Base-by-base conservation (phyloP, 2,329 filamentous ascomycete species). In the Calonectria fujianensis region DNA sequence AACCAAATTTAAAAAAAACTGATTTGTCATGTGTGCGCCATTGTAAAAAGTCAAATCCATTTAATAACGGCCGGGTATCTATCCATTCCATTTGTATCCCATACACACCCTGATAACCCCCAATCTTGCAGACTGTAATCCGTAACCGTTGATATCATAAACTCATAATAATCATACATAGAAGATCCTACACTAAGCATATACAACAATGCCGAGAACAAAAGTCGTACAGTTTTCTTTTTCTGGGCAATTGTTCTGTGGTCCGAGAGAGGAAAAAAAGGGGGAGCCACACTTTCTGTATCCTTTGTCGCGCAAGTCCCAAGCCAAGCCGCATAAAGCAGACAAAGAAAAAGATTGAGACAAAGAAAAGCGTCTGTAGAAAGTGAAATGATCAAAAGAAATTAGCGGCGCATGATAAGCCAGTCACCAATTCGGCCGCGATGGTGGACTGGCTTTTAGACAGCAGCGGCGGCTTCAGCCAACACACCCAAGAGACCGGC, bases 401-500 rank as follows among this genome's bases (percentile, higher is more conserved):
- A 45, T 45, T 45, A 45, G 31, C 11, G 61, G 6, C 37, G 45
- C 11, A 50, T 39, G 72, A 37, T 61, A 70, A 75, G 29, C 66
- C 65, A 29, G 74, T 51, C 65, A 70, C 45, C 66, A 50, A 61
- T 18, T 18, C 32, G 39, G 27, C 29, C 20, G 45, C 45, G 4
- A 48, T n/a, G 41, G 45, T 48, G 45, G 45, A 24, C n/a, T 27
- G 9, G 14, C 6, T 31, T 45, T 45, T 73, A 83, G 37, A 84
- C 77, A 8, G 77, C 82, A 13, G 81, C 82, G 6, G 90, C 90
- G 32, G 91, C 91, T 80, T 93, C 90, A 5, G 89, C 88, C 39
- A 93, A 82, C 1, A 92, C 90, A 69, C 88, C 89, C 59, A 93
- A 79, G 74, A 93, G 82, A 69, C 90, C 91, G 3, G 89, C 90